Conservation (phyloP, 2,329 filamentous ascomycete genomes). For the Xylaria polymorpha region DNA sequence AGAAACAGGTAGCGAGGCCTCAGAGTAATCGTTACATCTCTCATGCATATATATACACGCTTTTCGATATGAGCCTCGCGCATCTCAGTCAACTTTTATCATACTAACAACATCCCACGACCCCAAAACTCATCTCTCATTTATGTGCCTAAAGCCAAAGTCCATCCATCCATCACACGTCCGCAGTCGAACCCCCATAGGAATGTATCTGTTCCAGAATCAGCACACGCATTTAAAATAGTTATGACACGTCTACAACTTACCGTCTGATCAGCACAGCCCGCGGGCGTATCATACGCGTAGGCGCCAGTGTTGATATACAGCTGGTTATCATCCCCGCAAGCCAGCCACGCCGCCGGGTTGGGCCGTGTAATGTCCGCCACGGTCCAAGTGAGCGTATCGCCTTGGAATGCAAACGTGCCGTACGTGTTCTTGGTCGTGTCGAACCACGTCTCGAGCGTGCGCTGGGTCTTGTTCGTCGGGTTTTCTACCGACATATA, state of each 20-base stretch:
- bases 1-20: background rate
- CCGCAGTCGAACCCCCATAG: constrained; percentile 36
- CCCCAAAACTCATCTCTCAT: background rate
- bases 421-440: constrained; percentile 64
- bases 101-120: background rate
- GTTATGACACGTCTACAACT: constrained; percentile 39
- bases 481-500: constrained; percentile 62
- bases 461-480: constrained; percentile 58
- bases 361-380: constrained; percentile 64
- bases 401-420: constrained; percentile 67
- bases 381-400: constrained; percentile 66
- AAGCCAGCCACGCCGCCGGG: constrained; percentile 69
- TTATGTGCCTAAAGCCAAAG: background rate
- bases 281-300: constrained; percentile 65
- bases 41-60: background rate
- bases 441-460: constrained; percentile 63
- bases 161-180: constrained; percentile 29
- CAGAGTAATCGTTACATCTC: background rate
- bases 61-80: background rate
- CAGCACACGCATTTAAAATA: background rate
- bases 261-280: constrained; percentile 69
- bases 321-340: constrained; percentile 58
- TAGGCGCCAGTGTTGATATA: constrained; percentile 71
- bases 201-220: constrained; percentile 33
- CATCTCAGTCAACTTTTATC: too few species aligned